phyloP scores from a whole-genome alignment of 768 basidiomycete species.

The Tulasnella sp. region DNA sequence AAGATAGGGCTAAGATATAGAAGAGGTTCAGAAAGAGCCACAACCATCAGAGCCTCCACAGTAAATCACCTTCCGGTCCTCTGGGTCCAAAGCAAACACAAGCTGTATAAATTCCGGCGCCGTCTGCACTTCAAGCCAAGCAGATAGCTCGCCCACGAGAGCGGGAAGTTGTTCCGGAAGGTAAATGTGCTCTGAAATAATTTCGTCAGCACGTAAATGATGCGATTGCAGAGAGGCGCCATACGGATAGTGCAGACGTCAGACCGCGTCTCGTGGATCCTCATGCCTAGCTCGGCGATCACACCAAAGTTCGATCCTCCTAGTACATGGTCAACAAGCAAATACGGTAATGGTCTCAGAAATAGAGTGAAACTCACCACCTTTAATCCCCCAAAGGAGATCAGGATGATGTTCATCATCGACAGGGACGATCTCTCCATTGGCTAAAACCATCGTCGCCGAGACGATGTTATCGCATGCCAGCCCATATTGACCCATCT shows the following conservation, averaged over 20 bases:
- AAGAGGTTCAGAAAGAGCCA: no score
- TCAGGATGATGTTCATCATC: conserved; percentile 4
- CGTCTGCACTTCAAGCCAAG: background rate
- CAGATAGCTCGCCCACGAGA: background rate
- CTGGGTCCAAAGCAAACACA: background rate
- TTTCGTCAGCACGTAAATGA: background rate
- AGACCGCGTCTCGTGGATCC: background rate
- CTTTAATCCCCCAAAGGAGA: conserved; percentile 11
- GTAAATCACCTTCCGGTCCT: background rate
- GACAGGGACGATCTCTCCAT: conserved; percentile 7
- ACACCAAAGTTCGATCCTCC: conserved; percentile 13
- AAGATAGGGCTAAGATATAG: conserved; percentile 13
- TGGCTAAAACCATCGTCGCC: conserved; percentile 12
- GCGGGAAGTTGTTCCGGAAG: background rate
- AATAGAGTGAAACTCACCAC: background rate
- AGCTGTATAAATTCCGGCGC: background rate
- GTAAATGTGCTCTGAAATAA: conserved; percentile 1
- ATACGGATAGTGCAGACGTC: conserved; percentile 3
- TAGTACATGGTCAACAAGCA: no score
- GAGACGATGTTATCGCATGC: conserved; percentile 21
- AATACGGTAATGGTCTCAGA: no score
- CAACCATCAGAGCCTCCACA: no score
- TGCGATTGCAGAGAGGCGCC: background rate
- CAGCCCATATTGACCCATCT: conserved; percentile 21
- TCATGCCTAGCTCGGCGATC: conserved; percentile 1